Conservation (phyloP, 176 grass and related monocot species). For the Lolium perenne region DNA sequence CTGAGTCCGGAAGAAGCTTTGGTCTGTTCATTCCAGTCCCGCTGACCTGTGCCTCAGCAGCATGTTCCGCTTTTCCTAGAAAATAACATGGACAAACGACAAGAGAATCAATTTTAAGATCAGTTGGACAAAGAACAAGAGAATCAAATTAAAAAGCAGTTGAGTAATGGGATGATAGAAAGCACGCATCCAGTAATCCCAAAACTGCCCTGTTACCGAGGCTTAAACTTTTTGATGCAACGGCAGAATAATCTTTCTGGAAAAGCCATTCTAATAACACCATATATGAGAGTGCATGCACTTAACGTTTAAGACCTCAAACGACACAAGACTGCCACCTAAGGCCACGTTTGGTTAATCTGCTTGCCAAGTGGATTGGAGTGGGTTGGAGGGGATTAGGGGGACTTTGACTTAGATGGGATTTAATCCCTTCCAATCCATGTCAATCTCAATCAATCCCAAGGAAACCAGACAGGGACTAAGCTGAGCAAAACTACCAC, state of each 20-base stretch:
- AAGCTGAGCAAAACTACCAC: background rate
- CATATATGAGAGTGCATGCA: background rate
- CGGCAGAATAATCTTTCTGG: background rate
- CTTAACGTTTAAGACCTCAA: background rate
- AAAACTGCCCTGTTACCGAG: background rate
- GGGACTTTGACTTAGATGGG: too few species aligned
- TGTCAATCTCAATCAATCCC: too few species aligned
- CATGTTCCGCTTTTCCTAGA: slow-evolving; percentile 56
- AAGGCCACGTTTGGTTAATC: too few species aligned
- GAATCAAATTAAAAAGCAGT: slow-evolving; percentile 7
- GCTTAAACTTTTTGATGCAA: slow-evolving; percentile 1
- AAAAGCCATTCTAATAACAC: background rate
- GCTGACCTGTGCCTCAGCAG: slow-evolving; percentile 33
- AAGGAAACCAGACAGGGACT: too few species aligned
- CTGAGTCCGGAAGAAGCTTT: slow-evolving; percentile 2
- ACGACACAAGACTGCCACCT: background rate
- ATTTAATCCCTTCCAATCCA: too few species aligned
- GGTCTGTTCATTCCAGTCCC: slow-evolving; percentile 32
- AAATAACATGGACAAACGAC: background rate
- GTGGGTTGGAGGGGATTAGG: too few species aligned
- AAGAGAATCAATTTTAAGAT: background rate
- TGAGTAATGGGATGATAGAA: background rate
- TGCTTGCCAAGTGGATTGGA: too few species aligned
- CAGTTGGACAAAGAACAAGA: background rate
- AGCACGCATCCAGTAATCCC: background rate